Percentiles rank a stretch among this genome's conserved stretches.
phyloP scores from a whole-genome alignment of 2,329 filamentous ascomycete genomes.

The Setomelanomma holmii region DNA sequence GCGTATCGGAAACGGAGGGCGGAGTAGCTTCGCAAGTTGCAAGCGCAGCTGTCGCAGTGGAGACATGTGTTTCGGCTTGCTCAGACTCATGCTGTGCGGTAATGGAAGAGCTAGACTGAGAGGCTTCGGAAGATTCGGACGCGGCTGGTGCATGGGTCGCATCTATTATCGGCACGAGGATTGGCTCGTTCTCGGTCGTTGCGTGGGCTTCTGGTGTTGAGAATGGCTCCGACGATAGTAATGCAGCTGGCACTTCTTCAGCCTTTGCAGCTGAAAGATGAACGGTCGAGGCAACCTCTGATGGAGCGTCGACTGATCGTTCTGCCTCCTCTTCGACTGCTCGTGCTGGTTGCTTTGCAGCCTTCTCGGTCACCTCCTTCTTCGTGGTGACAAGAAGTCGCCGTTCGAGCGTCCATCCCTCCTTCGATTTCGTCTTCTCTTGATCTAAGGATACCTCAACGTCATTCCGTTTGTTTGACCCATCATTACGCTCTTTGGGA shows the following conservation, averaged over 20 bases:
- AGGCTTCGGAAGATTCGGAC: neutral
- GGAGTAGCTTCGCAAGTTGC: neutral
- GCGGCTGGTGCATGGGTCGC: neutral
- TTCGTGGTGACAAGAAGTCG: slow-evolving; percentile 10
- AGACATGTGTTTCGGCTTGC: neutral
- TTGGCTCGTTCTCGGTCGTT: neutral
- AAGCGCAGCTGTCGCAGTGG: neutral
- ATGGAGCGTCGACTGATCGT: neutral
- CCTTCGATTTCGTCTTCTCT: slow-evolving; percentile 12
- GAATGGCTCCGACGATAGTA: neutral
- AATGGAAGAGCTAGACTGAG: neutral
- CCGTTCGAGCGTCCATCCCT: slow-evolving; percentile 12
- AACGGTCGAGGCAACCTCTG: neutral
- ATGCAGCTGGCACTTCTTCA: neutral
- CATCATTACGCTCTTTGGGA: neutral
- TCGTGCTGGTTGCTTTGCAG: neutral
- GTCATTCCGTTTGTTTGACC: neutral
- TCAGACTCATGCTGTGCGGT: neutral
- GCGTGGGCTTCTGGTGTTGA: neutral
- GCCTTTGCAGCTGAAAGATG: neutral
- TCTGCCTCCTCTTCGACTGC: neutral
- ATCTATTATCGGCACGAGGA: neutral
- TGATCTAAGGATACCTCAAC: slow-evolving; percentile 4
- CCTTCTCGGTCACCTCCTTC: slow-evolving; percentile 2
- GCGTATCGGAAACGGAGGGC: neutral